Evolutionary conservation across 2,329 filamentous ascomycete species (phyloP).

Genomic region (Cytospora schulzeri): DNA sequence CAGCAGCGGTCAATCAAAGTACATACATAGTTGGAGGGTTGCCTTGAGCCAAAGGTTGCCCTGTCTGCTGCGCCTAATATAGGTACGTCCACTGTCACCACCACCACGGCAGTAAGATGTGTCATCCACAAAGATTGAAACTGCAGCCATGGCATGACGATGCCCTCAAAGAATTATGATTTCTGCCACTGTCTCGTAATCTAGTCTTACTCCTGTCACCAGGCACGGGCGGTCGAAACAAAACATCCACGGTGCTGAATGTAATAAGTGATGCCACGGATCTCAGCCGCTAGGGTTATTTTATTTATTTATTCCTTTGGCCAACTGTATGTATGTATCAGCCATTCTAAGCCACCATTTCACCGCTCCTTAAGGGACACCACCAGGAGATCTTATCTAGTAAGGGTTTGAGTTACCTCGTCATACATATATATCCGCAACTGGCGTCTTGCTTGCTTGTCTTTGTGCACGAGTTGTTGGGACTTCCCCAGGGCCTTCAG

Average conservation of each 20-base stretch:
- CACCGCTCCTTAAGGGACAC: constrained; percentile 11
- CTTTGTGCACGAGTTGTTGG: neutral
- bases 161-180: neutral
- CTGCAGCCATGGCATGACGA: neutral
- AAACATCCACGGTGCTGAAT: neutral
- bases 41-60: neutral
- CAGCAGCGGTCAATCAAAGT: neutral
- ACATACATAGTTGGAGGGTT: neutral
- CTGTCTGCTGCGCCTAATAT: neutral
- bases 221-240: neutral
- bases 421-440: constrained; percentile 6
- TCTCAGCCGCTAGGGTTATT: constrained; percentile 10
- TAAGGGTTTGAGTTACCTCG: neutral
- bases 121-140: neutral
- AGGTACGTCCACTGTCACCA: neutral
- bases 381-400: neutral
- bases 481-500: neutral
- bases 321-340: neutral
- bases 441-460: constrained; percentile 7
- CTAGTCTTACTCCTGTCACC: constrained; percentile 6
- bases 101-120: neutral
- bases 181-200: constrained; percentile 16
- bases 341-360: neutral
- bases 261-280: constrained; percentile 13
- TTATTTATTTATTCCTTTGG: neutral